Conservation (phyloP, 2,329 filamentous ascomycete species). For the Byssothecium circinans region DNA sequence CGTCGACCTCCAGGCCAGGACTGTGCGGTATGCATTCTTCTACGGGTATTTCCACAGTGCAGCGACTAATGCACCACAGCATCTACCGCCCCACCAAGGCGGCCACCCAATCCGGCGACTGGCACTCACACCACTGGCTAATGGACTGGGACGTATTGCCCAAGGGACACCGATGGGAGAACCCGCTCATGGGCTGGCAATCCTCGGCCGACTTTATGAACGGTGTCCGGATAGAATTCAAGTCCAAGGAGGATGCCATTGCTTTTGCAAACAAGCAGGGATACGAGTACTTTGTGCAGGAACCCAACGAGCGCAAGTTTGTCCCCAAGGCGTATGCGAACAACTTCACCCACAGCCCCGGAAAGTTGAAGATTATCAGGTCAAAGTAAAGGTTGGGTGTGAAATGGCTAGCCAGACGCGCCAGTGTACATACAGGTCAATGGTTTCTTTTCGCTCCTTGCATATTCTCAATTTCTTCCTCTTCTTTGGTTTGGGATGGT, state of each 20-base stretch:
- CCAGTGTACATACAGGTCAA: constrained; percentile 32
- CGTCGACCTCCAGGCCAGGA: constrained; percentile 88
- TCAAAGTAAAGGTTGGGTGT: constrained; percentile 70
- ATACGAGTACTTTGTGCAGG: constrained; percentile 98
- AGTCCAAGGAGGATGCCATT: constrained; percentile 91
- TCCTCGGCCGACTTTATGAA: constrained; percentile 95
- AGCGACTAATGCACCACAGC: no score
- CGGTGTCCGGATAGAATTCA: constrained; percentile 87
- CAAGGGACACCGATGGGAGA: constrained; percentile 98
- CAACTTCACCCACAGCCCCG: constrained; percentile 85
- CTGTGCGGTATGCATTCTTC: constrained; percentile 96
- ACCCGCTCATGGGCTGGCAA: constrained; percentile 97
- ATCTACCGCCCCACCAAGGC: constrained; percentile 92
- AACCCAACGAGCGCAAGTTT: constrained; percentile 86
- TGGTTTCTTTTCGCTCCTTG: not conserved
- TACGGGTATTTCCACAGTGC: no score
- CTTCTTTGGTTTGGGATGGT: not conserved
- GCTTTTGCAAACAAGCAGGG: constrained; percentile 97
- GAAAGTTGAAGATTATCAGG: constrained; percentile 80
- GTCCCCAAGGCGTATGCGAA: constrained; percentile 93
- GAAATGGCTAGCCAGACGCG: constrained; percentile 1
- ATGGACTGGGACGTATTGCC: constrained; percentile 97
- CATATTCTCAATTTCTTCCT: not conserved
- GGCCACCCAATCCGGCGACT: constrained; percentile 93
- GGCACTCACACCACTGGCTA: constrained; percentile 83